These are phyloP conservation scores for Scheffersomyces spartinae DNA, from an alignment of 805 yeast genomes.

Conservation along the genomic window DNA sequence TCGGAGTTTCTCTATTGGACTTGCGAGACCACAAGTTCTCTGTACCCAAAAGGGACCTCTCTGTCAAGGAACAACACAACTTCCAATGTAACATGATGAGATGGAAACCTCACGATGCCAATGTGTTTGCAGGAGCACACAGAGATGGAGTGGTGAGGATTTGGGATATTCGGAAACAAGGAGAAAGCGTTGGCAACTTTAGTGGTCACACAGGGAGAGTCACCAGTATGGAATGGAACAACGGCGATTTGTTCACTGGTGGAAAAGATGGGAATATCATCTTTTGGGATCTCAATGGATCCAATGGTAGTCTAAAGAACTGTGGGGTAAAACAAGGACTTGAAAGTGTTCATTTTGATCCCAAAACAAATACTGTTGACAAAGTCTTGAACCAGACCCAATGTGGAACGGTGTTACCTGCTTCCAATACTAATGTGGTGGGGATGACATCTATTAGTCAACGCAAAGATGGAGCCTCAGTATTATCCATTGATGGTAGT, in stretches of 20 bases:
- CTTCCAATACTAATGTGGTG: conserved; percentile 39
- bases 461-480: conserved; percentile 13
- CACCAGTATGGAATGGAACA: conserved; percentile 51
- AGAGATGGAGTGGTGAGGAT: conserved; percentile 43
- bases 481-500: conserved; percentile 43
- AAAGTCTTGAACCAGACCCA: conserved; percentile 29
- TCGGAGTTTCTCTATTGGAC: conserved; percentile 70
- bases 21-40: conserved; percentile 38
- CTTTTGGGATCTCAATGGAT: conserved; percentile 45
- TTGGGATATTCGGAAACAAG: conserved; percentile 65
- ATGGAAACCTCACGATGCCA: conserved; percentile 55
- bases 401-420: conserved; percentile 55
- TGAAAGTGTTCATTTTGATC: conserved; percentile 25
- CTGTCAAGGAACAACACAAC: conserved; percentile 5
- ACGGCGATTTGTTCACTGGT: conserved; percentile 43
- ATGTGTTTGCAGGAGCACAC: conserved; percentile 56
- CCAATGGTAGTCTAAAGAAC: conserved; percentile 5
- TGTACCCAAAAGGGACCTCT: conserved; percentile 15
- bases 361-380: conserved; percentile 19
- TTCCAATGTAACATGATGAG: conserved; percentile 32
- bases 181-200: conserved; percentile 39
- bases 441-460: conserved; percentile 26
- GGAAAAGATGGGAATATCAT: conserved; percentile 57
- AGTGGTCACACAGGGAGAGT: conserved; percentile 46
- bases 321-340: conserved; percentile 40